Percentiles rank a stretch among this genome's conserved stretches.
phyloP scores from a whole-genome alignment of 192 early-diverging fungal genomes.

The Coemansia sp. region DNA sequence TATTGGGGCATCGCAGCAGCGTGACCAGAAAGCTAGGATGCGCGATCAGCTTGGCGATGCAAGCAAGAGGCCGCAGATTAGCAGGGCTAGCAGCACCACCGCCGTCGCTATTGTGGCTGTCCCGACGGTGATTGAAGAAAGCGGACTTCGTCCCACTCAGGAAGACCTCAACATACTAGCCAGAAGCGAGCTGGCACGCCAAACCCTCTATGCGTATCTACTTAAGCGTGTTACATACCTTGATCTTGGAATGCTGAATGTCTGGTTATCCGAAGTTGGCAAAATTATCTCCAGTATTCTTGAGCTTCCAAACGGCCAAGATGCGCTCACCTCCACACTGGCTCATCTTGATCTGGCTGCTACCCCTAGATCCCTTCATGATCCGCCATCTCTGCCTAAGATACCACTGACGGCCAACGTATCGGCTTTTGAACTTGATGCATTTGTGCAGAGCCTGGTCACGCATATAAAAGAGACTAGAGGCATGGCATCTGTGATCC shows the following conservation, averaged over 20 bases:
- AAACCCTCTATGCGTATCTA: slow-evolving; percentile 39
- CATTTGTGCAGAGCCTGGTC: slow-evolving; percentile 38
- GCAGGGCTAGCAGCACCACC: slow-evolving; percentile 2
- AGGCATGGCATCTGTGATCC: slow-evolving; percentile 11
- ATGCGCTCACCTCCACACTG: neutral
- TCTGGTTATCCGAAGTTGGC: slow-evolving; percentile 29
- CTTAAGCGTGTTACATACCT: slow-evolving; percentile 21
- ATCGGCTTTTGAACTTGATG: slow-evolving; percentile 36
- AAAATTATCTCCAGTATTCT: slow-evolving; percentile 14
- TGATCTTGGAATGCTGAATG: slow-evolving; percentile 33
- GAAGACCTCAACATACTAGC: slow-evolving; percentile 17
- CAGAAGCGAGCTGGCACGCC: slow-evolving; percentile 28
- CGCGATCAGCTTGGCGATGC: slow-evolving; percentile 4
- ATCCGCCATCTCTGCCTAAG: neutral
- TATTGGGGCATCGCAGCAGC: slow-evolving; percentile 18
- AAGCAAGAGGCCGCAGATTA: slow-evolving; percentile 8
- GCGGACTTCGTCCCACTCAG: slow-evolving; percentile 8
- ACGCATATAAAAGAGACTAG: slow-evolving; percentile 11
- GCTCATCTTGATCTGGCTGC: neutral
- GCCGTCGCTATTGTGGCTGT: neutral
- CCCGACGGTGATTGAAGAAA: slow-evolving; percentile 1
- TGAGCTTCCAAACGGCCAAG: slow-evolving; percentile 6
- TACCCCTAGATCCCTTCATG: neutral
- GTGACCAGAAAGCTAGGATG: slow-evolving; percentile 4
- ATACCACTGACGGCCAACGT: slow-evolving; percentile 5